phyloP scores from a whole-genome alignment of 495 filamentous ascomycete genomes.

The Penicillium diatomitis region DNA sequence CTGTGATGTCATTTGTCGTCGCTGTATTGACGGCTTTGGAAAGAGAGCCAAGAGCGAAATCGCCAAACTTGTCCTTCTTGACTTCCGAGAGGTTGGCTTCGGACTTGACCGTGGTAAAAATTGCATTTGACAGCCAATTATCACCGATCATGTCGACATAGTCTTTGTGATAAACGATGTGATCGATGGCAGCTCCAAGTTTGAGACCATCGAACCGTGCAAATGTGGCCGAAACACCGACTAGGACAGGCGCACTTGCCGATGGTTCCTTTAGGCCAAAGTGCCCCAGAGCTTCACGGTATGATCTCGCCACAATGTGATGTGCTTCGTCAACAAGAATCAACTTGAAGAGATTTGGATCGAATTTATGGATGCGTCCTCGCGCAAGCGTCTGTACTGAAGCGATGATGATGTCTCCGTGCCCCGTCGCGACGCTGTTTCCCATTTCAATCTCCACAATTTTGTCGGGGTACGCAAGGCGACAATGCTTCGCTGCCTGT shows the following conservation, averaged over 20 bases:
- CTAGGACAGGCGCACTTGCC: conserved; percentile 54
- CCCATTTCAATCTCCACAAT: conserved; percentile 88
- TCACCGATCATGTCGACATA: conserved; percentile 95
- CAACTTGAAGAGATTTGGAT: conserved; percentile 74
- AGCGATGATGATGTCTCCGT: conserved; percentile 90
- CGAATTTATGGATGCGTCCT: conserved; percentile 70
- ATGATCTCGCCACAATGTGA: conserved; percentile 81
- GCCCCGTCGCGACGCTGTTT: conserved; percentile 57
- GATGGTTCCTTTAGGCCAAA: conserved; percentile 56
- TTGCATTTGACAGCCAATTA: conserved; percentile 71
- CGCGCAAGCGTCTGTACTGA: conserved; percentile 70
- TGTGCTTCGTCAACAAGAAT: conserved; percentile 97
- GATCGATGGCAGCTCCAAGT: conserved; percentile 81
- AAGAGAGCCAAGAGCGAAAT: conserved; percentile 67
- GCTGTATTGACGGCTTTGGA: conserved; percentile 73
- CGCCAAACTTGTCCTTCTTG: conserved; percentile 53
- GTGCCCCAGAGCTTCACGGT: conserved; percentile 61
- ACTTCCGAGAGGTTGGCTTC: conserved; percentile 67
- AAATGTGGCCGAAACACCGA: conserved; percentile 91
- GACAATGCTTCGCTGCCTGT: conserved; percentile 82
- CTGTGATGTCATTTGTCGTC: conserved; percentile 67
- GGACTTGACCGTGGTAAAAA: conserved; percentile 87
- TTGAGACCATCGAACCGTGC: conserved; percentile 82
- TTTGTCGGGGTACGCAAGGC: conserved; percentile 65
- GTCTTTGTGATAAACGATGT: conserved; percentile 95